These are phyloP conservation scores for Clarireedia sp. DNA, from an alignment of 2,329 filamentous ascomycete genomes.

Conservation along the genomic window DNA sequence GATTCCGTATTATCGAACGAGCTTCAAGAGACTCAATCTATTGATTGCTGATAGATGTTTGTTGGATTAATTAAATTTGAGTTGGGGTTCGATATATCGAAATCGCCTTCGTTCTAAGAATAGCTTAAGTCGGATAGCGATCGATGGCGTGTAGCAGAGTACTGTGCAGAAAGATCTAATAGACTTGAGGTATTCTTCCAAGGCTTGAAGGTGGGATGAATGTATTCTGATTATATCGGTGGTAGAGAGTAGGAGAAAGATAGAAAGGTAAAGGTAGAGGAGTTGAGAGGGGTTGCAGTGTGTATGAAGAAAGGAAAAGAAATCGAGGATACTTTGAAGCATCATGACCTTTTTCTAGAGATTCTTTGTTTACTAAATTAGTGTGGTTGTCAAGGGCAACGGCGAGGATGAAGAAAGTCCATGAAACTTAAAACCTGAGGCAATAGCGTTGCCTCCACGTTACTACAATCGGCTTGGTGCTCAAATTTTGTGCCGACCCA, in stretches of 20 bases:
- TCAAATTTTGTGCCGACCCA: neutral
- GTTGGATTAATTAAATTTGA: constrained; percentile 39
- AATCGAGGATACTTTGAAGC: neutral
- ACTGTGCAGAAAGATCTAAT: constrained; percentile 42
- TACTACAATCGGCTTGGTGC: neutral
- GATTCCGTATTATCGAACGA: constrained; percentile 34
- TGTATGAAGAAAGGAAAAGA: constrained; percentile 25
- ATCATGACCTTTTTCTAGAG: constrained; percentile 5
- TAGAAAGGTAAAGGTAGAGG: constrained; percentile 26
- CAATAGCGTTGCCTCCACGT: neutral
- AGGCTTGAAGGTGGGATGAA: constrained; percentile 18
- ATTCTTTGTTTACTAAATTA: constrained; percentile 10
- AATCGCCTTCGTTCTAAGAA: constrained; percentile 36
- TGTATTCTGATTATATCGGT: constrained; percentile 15
- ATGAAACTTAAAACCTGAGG: neutral
- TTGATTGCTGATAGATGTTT: constrained; percentile 44
- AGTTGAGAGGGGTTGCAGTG: constrained; percentile 23
- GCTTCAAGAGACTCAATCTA: constrained; percentile 53
- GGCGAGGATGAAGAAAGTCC: neutral
- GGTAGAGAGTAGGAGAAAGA: constrained; percentile 21
- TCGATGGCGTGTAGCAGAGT: constrained; percentile 35
- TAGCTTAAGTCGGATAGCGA: constrained; percentile 39
- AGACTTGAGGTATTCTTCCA: constrained; percentile 27
- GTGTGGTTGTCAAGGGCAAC: constrained; percentile 9
- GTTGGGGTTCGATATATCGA: constrained; percentile 43